Percentiles rank a stretch among this genome's conserved stretches.
These are phyloP conservation scores for Tranzscheliella williamsii DNA, from an alignment of 1,284 basidiomycete genomes.

Conservation along the genomic window DNA sequence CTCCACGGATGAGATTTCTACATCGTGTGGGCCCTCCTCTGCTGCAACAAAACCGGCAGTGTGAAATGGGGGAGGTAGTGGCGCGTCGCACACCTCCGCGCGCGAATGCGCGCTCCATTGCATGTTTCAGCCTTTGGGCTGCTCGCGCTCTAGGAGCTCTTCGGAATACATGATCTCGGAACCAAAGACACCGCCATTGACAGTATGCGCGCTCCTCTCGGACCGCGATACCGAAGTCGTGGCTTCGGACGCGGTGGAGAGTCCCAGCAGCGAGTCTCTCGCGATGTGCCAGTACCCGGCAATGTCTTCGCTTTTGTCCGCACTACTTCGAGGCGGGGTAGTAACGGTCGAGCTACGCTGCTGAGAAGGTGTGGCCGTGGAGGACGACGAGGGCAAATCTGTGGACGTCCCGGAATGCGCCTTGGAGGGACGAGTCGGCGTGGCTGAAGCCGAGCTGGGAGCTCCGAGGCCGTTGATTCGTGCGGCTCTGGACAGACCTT, in stretches of 20 bases:
- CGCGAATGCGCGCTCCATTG: no score
- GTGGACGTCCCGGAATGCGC: not conserved
- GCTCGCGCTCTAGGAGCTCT: constrained; percentile 9
- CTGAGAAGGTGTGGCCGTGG: constrained; percentile 1
- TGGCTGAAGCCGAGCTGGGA: constrained; percentile 10
- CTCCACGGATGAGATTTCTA: no score
- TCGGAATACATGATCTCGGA: constrained; percentile 38
- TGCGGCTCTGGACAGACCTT: constrained; percentile 22
- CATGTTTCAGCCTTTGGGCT: no score
- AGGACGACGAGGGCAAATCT: constrained; percentile 17
- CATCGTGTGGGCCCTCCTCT: no score
- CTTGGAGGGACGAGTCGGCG: constrained; percentile 2
- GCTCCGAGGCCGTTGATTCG: not conserved
- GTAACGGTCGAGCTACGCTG: no score
- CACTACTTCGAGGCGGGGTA: no score
- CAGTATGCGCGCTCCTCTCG: constrained; percentile 8
- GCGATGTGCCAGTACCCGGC: no score
- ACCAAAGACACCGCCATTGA: constrained; percentile 23
- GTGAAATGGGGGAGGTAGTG: no score
- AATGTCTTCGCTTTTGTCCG: no score
- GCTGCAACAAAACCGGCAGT: no score
- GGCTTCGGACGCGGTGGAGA: constrained; percentile 33
- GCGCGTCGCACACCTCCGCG: no score
- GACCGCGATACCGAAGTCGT: constrained; percentile 20
- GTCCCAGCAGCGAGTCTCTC: constrained; percentile 22